Evolutionary conservation across 2,329 filamentous ascomycete species (phyloP).

Genomic region (Talaromyces sp.): DNA sequence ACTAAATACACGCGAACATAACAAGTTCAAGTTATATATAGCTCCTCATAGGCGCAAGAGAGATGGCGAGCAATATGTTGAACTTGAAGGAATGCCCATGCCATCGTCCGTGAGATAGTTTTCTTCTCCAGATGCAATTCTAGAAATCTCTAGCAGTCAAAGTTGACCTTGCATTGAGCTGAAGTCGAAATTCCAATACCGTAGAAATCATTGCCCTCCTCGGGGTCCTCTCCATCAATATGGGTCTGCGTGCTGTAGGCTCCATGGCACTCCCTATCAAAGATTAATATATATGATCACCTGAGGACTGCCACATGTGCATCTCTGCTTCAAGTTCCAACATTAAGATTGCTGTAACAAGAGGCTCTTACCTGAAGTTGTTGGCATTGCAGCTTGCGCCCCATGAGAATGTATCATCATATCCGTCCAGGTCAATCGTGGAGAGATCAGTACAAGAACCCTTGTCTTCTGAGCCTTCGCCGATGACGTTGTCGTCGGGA

Average conservation of each 20-base stretch:
- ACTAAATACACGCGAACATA: too few species aligned
- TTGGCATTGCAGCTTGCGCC: not conserved
- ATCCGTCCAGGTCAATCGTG: not conserved
- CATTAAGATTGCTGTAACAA: too few species aligned
- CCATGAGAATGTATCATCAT: not conserved
- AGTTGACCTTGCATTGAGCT: not conserved
- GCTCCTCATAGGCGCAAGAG: too few species aligned
- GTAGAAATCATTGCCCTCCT: not conserved
- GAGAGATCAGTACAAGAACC: not conserved
- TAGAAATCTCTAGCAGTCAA: conserved; percentile 2
- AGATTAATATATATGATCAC: too few species aligned
- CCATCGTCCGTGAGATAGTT: too few species aligned
- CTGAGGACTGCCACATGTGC: too few species aligned
- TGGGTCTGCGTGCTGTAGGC: conserved; percentile 1
- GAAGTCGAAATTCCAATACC: not conserved
- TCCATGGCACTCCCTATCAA: conserved; percentile 1
- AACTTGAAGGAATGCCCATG: too few species aligned
- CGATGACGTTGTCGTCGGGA: not conserved
- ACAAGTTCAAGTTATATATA: too few species aligned
- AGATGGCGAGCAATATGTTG: too few species aligned
- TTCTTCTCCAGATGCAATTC: too few species aligned
- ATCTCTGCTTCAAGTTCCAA: too few species aligned
- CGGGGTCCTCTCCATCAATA: not conserved
- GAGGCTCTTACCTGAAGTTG: not conserved
- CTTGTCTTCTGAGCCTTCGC: not conserved